These are phyloP conservation scores for Malus orientalis DNA, from an alignment of 306 rosid genomes.

Conservation along the genomic window DNA sequence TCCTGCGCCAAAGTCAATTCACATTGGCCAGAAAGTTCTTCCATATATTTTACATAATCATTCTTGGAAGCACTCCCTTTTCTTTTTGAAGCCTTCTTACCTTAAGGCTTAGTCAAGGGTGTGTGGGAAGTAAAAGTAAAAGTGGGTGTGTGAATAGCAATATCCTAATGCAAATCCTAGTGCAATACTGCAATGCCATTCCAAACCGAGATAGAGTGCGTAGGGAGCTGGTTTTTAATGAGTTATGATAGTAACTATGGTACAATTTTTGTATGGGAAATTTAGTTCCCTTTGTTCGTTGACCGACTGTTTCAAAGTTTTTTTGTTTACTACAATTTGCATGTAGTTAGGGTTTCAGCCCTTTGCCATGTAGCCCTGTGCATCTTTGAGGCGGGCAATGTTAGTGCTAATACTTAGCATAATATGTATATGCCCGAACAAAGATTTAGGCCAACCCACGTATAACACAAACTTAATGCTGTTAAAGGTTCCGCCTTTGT, in stretches of 20 bases:
- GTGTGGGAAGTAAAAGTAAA: too few relatives aligned
- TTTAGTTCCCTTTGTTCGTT: neutral
- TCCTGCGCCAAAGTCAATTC: too few relatives aligned
- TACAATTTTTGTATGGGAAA: neutral
- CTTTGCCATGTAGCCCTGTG: neutral
- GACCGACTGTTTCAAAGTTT: neutral
- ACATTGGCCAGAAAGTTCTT: too few relatives aligned
- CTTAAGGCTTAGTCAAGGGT: too few relatives aligned
- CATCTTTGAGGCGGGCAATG: neutral
- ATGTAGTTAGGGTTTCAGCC: neutral
- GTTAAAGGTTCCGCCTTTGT: neutral
- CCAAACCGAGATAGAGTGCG: neutral
- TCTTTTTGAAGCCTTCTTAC: too few relatives aligned
- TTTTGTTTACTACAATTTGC: neutral
- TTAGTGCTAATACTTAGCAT: neutral
- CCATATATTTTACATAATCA: too few relatives aligned
- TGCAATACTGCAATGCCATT: neutral
- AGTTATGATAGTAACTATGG: neutral
- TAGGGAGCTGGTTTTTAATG: neutral
- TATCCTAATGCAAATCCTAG: neutral
- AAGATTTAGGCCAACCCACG: neutral
- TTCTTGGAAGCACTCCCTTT: too few relatives aligned
- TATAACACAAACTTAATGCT: neutral
- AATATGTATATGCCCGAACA: neutral
- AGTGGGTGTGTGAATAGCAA: too few relatives aligned